Conservation (phyloP, 2,329 filamentous ascomycete genomes). For the Penicillium italicum region DNA sequence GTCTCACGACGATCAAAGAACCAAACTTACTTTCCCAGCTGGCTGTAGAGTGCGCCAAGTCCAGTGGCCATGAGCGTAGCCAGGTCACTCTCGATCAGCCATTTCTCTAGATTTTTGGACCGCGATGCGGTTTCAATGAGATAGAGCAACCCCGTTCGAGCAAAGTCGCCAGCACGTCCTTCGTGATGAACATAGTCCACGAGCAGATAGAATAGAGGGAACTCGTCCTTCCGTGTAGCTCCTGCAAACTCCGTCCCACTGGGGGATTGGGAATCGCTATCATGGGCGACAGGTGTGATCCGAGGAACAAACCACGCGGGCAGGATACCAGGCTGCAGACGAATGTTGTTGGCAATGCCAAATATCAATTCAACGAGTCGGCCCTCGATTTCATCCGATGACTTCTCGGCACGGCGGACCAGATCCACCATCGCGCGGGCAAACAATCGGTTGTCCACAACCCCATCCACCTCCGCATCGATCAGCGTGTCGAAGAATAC, state of each 20-base stretch:
- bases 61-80: conserved; percentile 97
- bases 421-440: conserved; percentile 84
- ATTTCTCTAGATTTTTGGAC: conserved; percentile 79
- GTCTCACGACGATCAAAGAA: conserved; percentile 34
- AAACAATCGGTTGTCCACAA: conserved; percentile 81
- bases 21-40: conserved; percentile 55
- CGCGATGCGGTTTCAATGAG: conserved; percentile 90
- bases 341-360: conserved; percentile 93
- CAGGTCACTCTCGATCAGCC: conserved; percentile 95
- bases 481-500: conserved; percentile 86
- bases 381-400: conserved; percentile 76
- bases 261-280: conserved; percentile 40
- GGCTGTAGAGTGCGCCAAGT: conserved; percentile 72
- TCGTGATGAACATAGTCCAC: conserved; percentile 97
- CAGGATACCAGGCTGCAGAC: conserved; percentile 80
- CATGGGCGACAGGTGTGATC: conserved; percentile 34
- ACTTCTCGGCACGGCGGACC: conserved; percentile 64
- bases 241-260: conserved; percentile 72
- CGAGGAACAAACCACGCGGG: conserved; percentile 83
- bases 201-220: conserved; percentile 90
- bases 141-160: conserved; percentile 87
- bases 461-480: conserved; percentile 94
- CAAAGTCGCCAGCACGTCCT: conserved; percentile 92
- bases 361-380: conserved; percentile 91
- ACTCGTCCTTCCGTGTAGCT: conserved; percentile 83